Evolutionary conservation across 331 rosid species (phyloP).

Genomic region (Quercus tomentella): DNA sequence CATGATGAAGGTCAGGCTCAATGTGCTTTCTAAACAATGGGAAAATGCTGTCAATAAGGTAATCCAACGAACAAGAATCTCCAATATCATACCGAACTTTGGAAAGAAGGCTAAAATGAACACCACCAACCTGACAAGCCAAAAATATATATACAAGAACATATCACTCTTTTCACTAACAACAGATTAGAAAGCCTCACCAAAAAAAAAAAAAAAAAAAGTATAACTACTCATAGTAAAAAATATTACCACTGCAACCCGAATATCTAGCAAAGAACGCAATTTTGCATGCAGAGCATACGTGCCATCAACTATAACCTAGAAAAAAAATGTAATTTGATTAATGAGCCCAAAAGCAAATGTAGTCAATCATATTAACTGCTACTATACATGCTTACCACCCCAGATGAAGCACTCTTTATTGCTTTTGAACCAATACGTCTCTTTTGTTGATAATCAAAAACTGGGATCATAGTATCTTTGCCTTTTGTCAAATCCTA

Average conservation of each 20-base stretch:
- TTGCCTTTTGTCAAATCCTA: constrained; percentile 85
- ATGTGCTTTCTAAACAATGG: constrained; percentile 97
- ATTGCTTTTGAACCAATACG: constrained; percentile 61
- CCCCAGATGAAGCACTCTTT: constrained; percentile 82
- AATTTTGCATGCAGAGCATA: constrained; percentile 92
- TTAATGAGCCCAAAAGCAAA: constrained; percentile 3
- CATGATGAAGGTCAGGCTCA: constrained; percentile 99
- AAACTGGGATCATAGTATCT: constrained; percentile 70
- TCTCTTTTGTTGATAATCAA: constrained; percentile 88
- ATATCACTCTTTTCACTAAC: constrained; percentile 11
- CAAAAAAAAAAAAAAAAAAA: background rate
- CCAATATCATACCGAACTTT: constrained; percentile 97
- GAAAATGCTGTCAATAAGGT: constrained; percentile 97
- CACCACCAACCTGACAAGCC: constrained; percentile 87
- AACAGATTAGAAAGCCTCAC: constrained; percentile 14
- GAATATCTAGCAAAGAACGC: constrained; percentile 96
- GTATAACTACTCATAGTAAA: constrained; percentile 5
- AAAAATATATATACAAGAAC: constrained; percentile 26
- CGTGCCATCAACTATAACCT: constrained; percentile 97
- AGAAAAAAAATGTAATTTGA: constrained; percentile 18
- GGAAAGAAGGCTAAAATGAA: constrained; percentile 95
- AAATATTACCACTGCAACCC: constrained; percentile 90
- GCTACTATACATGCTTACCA: constrained; percentile 52
- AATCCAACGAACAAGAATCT: constrained; percentile 94
- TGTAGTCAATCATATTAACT: constrained; percentile 8